These are phyloP conservation scores for Orbilia javanica DNA, from an alignment of 2,329 filamentous ascomycete species.

Conservation along the genomic window DNA sequence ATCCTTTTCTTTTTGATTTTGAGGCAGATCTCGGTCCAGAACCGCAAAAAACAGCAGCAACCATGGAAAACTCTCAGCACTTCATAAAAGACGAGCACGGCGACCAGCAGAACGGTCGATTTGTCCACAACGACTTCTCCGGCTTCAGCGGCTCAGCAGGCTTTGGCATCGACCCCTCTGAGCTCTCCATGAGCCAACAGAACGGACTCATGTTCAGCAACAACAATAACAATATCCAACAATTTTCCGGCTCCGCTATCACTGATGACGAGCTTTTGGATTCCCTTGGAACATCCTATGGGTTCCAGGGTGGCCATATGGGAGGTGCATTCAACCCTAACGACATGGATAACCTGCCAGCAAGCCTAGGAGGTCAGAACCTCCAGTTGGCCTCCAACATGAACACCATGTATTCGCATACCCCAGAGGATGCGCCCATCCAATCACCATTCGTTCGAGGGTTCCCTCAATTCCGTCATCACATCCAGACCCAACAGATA, in stretches of 20 bases:
- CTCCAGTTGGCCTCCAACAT: slow-evolving; percentile 60
- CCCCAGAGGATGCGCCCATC: slow-evolving; percentile 90
- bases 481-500: slow-evolving; percentile 63
- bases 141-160: slow-evolving; percentile 54
- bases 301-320: slow-evolving; percentile 56
- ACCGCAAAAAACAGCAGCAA: slow-evolving; percentile 62
- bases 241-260: slow-evolving; percentile 81
- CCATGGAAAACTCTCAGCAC: slow-evolving; percentile 65
- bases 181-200: slow-evolving; percentile 74
- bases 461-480: slow-evolving; percentile 54
- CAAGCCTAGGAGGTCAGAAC: slow-evolving; percentile 33
- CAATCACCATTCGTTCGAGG: slow-evolving; percentile 83
- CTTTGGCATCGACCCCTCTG: slow-evolving; percentile 81
- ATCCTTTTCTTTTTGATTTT: slow-evolving; percentile 59
- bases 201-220: slow-evolving; percentile 69
- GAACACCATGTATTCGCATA: slow-evolving; percentile 79
- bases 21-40: slow-evolving; percentile 59
- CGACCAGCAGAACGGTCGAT: slow-evolving; percentile 65
- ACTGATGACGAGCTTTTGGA: slow-evolving; percentile 78
- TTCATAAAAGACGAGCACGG: slow-evolving; percentile 71
- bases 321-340: slow-evolving; percentile 39
- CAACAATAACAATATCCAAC: slow-evolving; percentile 73
- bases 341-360: slow-evolving; percentile 44
- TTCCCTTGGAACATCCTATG: slow-evolving; percentile 54
- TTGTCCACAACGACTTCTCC: slow-evolving; percentile 64